Evolutionary conservation across 345 rosid species (phyloP).

Genomic region (Eucalyptus pauciflora): DNA sequence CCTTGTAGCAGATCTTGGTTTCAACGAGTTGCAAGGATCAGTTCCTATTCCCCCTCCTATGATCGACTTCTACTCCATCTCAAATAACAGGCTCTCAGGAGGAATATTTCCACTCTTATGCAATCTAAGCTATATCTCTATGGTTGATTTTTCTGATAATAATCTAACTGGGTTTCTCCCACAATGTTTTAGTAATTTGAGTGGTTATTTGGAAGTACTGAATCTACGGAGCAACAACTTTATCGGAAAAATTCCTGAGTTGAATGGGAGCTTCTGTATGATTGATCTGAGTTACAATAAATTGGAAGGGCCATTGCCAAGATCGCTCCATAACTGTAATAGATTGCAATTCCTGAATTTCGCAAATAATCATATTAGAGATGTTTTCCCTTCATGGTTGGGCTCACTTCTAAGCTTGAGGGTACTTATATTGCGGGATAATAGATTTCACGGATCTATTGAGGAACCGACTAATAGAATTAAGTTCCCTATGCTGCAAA

Average conservation of each 20-base stretch:
- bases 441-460: not conserved
- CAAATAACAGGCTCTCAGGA: conserved; percentile 2
- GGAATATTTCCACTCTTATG: not conserved
- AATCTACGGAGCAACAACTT: too few relatives aligned
- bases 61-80: rapidly evolving
- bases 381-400: not conserved
- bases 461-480: not conserved
- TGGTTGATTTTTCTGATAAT: not conserved
- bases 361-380: not conserved
- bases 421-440: not conserved
- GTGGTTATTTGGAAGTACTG: not conserved
- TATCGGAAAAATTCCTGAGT: not conserved
- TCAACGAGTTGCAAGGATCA: conserved; percentile 2
- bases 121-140: not conserved
- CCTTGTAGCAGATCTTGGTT: rapidly evolving
- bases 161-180: not conserved
- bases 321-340: rapidly evolving
- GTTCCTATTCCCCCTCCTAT: not conserved
- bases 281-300: not conserved
- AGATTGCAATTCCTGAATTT: not conserved
- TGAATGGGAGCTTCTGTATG: rapidly evolving
- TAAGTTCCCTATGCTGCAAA: not conserved
- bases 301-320: not conserved
- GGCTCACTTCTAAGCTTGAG: not conserved
- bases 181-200: not conserved